phyloP scores from a whole-genome alignment of 495 filamentous ascomycete species.

The Articulospora tetracladia region DNA sequence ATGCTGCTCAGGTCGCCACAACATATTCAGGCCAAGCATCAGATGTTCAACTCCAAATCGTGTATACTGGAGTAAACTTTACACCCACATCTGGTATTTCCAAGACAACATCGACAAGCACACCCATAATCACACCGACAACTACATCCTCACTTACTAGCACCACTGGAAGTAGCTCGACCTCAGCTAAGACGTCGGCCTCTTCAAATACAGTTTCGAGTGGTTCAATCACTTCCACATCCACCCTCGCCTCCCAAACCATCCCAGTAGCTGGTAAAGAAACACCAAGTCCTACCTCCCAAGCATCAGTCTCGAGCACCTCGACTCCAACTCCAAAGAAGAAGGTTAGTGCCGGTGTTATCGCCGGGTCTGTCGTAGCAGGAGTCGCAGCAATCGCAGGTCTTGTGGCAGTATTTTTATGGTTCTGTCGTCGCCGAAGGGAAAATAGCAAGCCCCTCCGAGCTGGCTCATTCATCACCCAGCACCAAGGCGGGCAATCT shows the following conservation, averaged over 20 bases:
- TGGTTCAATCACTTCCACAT: background rate
- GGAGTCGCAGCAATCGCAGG: conserved; percentile 3
- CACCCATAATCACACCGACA: too few relatives aligned
- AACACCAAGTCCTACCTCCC: background rate
- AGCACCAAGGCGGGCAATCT: background rate
- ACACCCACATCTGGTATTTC: background rate
- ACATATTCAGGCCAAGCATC: conserved; percentile 17
- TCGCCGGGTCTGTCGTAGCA: conserved; percentile 12
- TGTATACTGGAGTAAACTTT: conserved; percentile 23
- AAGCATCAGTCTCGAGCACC: background rate
- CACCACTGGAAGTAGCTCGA: background rate
- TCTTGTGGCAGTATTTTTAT: conserved; percentile 1
- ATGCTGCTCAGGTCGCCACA: conserved; percentile 16
- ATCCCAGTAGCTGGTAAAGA: background rate
- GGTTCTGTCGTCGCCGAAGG: conserved; percentile 7
- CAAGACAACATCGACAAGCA: background rate
- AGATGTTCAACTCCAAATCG: conserved; percentile 18
- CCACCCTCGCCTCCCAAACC: background rate
- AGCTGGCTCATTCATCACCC: conserved; percentile 12
- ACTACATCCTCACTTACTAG: background rate
- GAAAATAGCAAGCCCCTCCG: background rate
- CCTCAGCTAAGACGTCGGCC: background rate
- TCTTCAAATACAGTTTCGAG: background rate
- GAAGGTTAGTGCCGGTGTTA: conserved; percentile 5
- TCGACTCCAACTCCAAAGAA: background rate